Conservation (phyloP, 1,284 basidiomycete genomes). For the Puccinia triticina region DNA sequence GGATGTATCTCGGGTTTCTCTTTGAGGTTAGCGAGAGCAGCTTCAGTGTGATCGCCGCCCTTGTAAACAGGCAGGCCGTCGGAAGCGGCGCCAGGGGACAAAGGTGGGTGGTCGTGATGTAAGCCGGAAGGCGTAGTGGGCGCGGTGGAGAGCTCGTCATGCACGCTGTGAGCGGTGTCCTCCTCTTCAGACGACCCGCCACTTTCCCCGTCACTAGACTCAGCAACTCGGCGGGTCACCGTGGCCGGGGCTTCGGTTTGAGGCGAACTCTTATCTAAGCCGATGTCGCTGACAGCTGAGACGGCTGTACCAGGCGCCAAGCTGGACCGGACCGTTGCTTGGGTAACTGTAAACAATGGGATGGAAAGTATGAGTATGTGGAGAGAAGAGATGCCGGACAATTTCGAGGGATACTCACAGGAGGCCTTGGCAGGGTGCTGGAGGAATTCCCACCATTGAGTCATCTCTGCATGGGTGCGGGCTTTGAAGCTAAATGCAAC, state of each 20-base stretch:
- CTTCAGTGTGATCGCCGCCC: conserved; percentile 25
- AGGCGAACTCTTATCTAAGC: neutral
- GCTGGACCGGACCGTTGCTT: conserved; percentile 39
- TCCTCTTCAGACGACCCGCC: conserved; percentile 50
- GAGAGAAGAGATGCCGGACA: neutral
- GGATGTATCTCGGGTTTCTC: conserved; percentile 34
- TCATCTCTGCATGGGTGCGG: conserved; percentile 56
- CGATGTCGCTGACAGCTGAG: conserved; percentile 31
- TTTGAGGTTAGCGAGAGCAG: conserved; percentile 40
- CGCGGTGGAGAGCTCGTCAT: conserved; percentile 39
- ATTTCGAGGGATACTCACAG: conserved; percentile 24
- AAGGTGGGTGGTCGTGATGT: neutral
- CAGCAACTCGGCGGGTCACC: conserved; percentile 28
- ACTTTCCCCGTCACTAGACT: conserved; percentile 28
- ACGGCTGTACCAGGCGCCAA: conserved; percentile 30
- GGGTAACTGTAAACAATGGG: neutral
- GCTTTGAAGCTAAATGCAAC: conserved; percentile 54
- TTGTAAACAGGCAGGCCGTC: conserved; percentile 38
- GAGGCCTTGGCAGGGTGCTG: conserved; percentile 47
- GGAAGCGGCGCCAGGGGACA: neutral
- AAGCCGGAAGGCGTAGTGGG: conserved; percentile 36
- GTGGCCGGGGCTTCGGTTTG: conserved; percentile 5
- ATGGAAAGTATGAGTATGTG: neutral
- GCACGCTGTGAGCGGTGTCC: conserved; percentile 33
- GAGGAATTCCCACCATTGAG: conserved; percentile 55